A percentile compares a stretch with the other conserved stretches of the same genome.
Evolutionary conservation across 1,139 yeast species (phyloP).

Genomic region (Diutina pseudorugosa): DNA sequence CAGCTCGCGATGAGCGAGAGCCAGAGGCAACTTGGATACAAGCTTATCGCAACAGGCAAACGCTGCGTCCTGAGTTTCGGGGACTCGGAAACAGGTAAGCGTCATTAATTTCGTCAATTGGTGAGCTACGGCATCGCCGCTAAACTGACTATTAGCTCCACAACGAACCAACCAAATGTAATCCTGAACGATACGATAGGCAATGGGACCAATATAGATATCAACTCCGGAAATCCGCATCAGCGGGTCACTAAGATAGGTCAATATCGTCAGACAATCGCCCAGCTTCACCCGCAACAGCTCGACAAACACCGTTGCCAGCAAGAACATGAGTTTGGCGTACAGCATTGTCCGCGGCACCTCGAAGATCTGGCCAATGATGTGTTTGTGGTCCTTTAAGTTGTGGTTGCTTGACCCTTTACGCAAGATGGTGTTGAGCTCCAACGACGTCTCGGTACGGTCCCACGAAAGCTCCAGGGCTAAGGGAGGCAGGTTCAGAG

Average conservation of each 20-base stretch:
- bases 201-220: constrained; percentile 53
- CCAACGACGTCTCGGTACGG: constrained; percentile 84
- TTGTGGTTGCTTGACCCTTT: constrained; percentile 82
- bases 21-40: constrained; percentile 60
- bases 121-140: constrained; percentile 49
- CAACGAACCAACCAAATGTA: constrained; percentile 35
- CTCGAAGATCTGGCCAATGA: constrained; percentile 38
- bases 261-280: constrained; percentile 60
- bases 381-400: constrained; percentile 62
- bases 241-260: constrained; percentile 82
- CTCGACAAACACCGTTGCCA: constrained; percentile 74
- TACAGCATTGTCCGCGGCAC: constrained; percentile 48
- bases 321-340: constrained; percentile 78
- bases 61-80: constrained; percentile 70
- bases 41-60: constrained; percentile 66
- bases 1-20: constrained; percentile 64
- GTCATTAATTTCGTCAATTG: constrained; percentile 63
- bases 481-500: constrained; percentile 82
- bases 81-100: constrained; percentile 68
- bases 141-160: constrained; percentile 39
- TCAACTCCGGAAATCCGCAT: constrained; percentile 63
- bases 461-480: constrained; percentile 82
- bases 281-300: constrained; percentile 70
- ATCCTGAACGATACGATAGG: constrained; percentile 46
- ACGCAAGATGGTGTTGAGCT: constrained; percentile 80